Conservation (phyloP, 257 asterid genomes). For the Solanum tacnaense region DNA sequence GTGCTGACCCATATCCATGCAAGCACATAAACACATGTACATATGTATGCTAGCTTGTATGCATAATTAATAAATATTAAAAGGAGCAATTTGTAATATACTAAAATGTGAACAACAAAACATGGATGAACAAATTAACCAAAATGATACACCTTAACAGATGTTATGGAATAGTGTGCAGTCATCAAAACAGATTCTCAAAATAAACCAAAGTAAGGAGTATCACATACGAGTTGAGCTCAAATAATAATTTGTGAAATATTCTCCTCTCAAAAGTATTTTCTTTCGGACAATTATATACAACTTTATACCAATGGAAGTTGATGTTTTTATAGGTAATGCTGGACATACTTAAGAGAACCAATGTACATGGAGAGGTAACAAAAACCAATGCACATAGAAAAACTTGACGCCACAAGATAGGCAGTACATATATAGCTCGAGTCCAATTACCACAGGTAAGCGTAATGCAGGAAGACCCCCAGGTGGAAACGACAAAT, state of each 20-base stretch:
- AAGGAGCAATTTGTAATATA: not conserved
- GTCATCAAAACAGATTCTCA: not conserved
- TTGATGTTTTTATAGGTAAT: not conserved
- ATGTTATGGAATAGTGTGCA: not conserved
- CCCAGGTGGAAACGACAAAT: slow-evolving; percentile 52
- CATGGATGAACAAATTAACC: not conserved
- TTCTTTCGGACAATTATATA: not conserved
- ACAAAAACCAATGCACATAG: not conserved
- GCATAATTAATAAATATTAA: not conserved
- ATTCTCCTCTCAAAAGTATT: not conserved
- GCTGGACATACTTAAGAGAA: not conserved
- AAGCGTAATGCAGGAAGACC: slow-evolving; percentile 70
- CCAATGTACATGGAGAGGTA: not conserved
- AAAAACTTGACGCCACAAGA: not conserved
- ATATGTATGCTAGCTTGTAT: not conserved
- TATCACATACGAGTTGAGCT: not conserved
- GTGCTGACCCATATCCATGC: not conserved
- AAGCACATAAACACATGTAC: not conserved
- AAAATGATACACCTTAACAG: not conserved
- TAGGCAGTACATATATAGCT: slow-evolving; percentile 1
- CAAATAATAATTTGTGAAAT: not conserved
- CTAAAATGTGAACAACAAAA: not conserved
- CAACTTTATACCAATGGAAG: not conserved
- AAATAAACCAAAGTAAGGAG: not conserved
- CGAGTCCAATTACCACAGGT: slow-evolving; percentile 90